Evolutionary conservation across 805 yeast species (phyloP).

Genomic region (Ogataea chonburiensis): DNA sequence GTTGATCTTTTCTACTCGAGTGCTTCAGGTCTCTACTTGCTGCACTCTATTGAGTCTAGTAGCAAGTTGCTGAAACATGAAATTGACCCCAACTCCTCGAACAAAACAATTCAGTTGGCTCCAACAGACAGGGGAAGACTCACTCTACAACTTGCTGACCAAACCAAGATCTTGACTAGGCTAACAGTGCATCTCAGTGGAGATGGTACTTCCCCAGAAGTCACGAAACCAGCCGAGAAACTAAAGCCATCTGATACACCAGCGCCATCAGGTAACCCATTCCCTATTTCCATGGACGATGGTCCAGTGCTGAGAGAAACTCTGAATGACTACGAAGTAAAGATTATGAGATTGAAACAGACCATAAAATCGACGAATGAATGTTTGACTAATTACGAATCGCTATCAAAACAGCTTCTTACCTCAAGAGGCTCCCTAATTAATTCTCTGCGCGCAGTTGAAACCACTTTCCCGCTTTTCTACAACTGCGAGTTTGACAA

Average conservation of each 20-base stretch:
- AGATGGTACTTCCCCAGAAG: neutral
- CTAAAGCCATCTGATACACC: conserved; percentile 1
- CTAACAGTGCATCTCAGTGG: conserved; percentile 7
- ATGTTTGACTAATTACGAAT: conserved; percentile 20
- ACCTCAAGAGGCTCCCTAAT: conserved; percentile 13
- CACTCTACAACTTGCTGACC: conserved; percentile 11
- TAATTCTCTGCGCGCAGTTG: conserved; percentile 13
- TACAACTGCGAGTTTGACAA: conserved; percentile 18
- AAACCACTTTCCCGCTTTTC: conserved; percentile 15
- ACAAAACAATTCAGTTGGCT: conserved; percentile 2
- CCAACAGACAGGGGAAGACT: conserved; percentile 11
- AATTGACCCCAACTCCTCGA: neutral
- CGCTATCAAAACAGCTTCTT: conserved; percentile 20
- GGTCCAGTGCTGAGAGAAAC: conserved; percentile 37
- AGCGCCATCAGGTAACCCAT: conserved; percentile 19
- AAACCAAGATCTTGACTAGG: conserved; percentile 6
- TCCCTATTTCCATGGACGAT: conserved; percentile 35
- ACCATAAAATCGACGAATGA: conserved; percentile 19
- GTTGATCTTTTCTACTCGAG: conserved; percentile 1
- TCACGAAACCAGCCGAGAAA: conserved; percentile 1
- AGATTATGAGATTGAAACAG: conserved; percentile 23
- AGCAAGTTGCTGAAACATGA: conserved; percentile 4
- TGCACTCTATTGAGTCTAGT: conserved; percentile 6
- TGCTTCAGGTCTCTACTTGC: conserved; percentile 3
- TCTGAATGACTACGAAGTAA: conserved; percentile 28